Evolutionary conservation across 805 yeast genomes (phyloP).

Genomic region (Candida ortonii): DNA sequence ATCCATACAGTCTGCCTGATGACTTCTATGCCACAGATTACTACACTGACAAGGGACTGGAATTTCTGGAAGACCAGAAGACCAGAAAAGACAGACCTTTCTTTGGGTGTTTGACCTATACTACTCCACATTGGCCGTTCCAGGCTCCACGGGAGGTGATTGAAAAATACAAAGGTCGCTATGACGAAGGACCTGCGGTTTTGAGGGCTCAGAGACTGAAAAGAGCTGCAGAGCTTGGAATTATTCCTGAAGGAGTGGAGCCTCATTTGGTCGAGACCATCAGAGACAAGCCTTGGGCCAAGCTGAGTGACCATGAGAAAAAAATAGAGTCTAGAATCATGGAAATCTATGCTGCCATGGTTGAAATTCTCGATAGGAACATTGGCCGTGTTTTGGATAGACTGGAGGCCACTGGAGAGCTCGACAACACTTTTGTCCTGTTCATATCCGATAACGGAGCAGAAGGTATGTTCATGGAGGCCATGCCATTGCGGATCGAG

Average conservation of each 20-base stretch:
- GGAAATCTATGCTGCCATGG: conserved; percentile 67
- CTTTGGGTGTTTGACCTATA: conserved; percentile 52
- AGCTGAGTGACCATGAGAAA: conserved; percentile 38
- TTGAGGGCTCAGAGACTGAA: conserved; percentile 39
- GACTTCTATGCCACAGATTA: conserved; percentile 45
- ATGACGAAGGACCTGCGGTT: conserved; percentile 47
- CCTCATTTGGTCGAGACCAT: conserved; percentile 45
- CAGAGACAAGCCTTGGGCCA: conserved; percentile 43
- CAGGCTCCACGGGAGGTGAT: conserved; percentile 53
- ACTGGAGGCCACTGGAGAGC: conserved; percentile 41
- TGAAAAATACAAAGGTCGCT: conserved; percentile 45
- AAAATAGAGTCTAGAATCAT: conserved; percentile 41
- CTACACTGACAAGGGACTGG: conserved; percentile 44
- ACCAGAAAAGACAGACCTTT: conserved; percentile 46
- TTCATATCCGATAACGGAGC: conserved; percentile 68
- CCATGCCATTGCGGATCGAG: conserved; percentile 42
- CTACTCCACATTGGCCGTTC: conserved; percentile 68
- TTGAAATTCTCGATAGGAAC: conserved; percentile 49
- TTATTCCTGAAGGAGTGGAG: conserved; percentile 40
- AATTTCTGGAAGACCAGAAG: conserved; percentile 30
- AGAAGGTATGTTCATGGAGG: conserved; percentile 58
- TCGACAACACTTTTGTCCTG: conserved; percentile 53
- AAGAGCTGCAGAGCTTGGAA: conserved; percentile 43
- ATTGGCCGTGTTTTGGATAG: conserved; percentile 47
- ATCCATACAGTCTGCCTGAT: conserved; percentile 41